Percentiles rank a stretch among this genome's conserved stretches.
Conservation (phyloP, 2,329 filamentous ascomycete genomes). For the Penicillium frequentans region DNA sequence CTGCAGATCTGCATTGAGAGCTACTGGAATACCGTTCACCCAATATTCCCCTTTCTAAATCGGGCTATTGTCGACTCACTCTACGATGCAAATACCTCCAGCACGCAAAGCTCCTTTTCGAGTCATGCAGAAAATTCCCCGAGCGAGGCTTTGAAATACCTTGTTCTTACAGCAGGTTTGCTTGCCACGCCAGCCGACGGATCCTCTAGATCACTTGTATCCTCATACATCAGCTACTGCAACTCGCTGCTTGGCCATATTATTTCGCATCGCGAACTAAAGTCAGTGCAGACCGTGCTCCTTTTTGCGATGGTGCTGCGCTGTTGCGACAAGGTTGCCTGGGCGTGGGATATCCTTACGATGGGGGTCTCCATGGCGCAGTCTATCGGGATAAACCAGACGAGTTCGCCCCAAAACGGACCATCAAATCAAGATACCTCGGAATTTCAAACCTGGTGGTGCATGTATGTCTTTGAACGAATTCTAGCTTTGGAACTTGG, state of each 20-base stretch:
- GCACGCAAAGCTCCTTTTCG: background rate
- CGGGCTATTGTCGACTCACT: background rate
- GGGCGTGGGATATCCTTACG: constrained; percentile 13
- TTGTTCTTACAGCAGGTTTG: background rate
- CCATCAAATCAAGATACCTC: background rate
- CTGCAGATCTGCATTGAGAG: background rate
- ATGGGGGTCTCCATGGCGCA: constrained; percentile 10
- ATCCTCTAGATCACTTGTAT: background rate
- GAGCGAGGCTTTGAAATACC: background rate
- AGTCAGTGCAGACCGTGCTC: constrained; percentile 5
- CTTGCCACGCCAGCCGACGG: background rate
- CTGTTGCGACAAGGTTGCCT: constrained; percentile 9
- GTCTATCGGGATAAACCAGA: constrained; percentile 8
- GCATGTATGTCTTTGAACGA: constrained; percentile 11
- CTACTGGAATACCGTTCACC: constrained; percentile 4
- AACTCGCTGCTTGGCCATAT: constrained; percentile 10
- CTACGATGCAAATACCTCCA: background rate
- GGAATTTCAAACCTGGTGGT: constrained; percentile 5
- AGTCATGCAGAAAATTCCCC: background rate
- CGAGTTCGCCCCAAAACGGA: background rate
- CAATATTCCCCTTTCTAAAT: constrained; percentile 6
- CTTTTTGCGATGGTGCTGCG: constrained; percentile 9
- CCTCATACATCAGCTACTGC: constrained; percentile 7
- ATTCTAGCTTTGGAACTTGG: constrained; percentile 8
- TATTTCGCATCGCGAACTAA: background rate